These are phyloP conservation scores for Gastrolobium bilobum DNA, from an alignment of 306 rosid genomes.

Conservation along the genomic window DNA sequence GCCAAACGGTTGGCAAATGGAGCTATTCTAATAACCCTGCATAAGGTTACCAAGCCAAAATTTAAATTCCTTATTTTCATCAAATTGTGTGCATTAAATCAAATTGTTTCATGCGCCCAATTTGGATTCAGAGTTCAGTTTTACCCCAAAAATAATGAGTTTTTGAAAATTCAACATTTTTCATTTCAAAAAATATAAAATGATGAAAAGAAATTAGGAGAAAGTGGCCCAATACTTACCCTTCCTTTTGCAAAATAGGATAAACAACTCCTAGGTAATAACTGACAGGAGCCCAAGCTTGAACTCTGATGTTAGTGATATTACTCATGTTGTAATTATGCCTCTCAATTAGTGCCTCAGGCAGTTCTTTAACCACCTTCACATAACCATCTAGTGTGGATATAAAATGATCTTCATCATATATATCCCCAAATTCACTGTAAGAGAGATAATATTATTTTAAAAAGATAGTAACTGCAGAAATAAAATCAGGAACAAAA, in stretches of 20 bases:
- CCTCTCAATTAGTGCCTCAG: constrained; percentile 72
- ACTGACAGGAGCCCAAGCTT: constrained; percentile 90
- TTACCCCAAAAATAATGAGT: background rate
- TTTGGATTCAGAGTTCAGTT: constrained; percentile 33
- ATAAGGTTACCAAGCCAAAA: constrained; percentile 39
- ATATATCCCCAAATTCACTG: constrained; percentile 91
- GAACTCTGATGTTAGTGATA: constrained; percentile 75
- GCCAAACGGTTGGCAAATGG: constrained; percentile 98
- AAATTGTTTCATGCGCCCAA: constrained; percentile 34
- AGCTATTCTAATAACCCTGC: constrained; percentile 87
- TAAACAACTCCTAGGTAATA: constrained; percentile 83
- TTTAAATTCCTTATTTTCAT: constrained; percentile 19
- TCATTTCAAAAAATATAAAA: constrained; percentile 11
- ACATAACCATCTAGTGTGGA: constrained; percentile 85
- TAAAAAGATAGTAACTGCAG: constrained; percentile 31
- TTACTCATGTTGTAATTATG: constrained; percentile 72
- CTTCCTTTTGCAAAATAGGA: constrained; percentile 81
- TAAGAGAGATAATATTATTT: constrained; percentile 35
- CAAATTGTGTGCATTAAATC: constrained; percentile 8
- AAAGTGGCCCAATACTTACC: constrained; percentile 62
- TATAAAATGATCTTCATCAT: constrained; percentile 88
- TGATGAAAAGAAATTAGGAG: constrained; percentile 32
- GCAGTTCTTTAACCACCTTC: constrained; percentile 91
- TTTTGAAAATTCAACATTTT: constrained; percentile 12
- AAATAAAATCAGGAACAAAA: constrained; percentile 35